Conservation (phyloP, 2,329 filamentous ascomycete genomes). For the Clonostachys sp. region DNA sequence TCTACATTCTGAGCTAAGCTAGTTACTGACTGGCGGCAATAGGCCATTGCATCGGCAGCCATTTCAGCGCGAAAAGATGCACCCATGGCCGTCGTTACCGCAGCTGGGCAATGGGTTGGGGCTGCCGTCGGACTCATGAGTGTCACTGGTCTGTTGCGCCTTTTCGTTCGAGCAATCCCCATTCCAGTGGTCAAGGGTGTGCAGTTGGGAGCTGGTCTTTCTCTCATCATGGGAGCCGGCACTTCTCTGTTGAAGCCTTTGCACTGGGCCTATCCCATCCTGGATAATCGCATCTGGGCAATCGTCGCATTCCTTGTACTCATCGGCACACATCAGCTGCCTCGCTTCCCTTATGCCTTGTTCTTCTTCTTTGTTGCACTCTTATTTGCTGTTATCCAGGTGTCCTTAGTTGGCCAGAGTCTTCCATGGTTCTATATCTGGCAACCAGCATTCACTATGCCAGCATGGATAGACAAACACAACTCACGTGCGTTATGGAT, state of each 20-base stretch:
- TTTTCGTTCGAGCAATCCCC: slow-evolving; percentile 71
- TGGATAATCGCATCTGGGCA: slow-evolving; percentile 78
- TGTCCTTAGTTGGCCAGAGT: slow-evolving; percentile 17
- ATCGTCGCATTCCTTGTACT: slow-evolving; percentile 69
- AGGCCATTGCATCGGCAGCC: slow-evolving; percentile 87
- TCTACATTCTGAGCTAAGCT: background rate
- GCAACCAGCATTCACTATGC: slow-evolving; percentile 45
- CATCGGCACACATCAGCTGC: slow-evolving; percentile 60
- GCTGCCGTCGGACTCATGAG: slow-evolving; percentile 71
- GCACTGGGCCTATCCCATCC: slow-evolving; percentile 61
- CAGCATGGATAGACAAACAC: slow-evolving; percentile 17
- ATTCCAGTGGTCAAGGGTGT: slow-evolving; percentile 91
- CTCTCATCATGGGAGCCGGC: slow-evolving; percentile 75
- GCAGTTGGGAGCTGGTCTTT: slow-evolving; percentile 86
- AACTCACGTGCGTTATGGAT: slow-evolving; percentile 35
- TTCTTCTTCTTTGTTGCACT: slow-evolving; percentile 66
- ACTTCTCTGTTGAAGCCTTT: slow-evolving; percentile 62
- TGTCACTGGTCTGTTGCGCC: slow-evolving; percentile 70
- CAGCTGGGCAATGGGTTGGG: slow-evolving; percentile 72
- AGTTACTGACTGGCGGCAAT: slow-evolving; percentile 2
- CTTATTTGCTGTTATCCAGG: slow-evolving; percentile 49
- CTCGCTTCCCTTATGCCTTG: slow-evolving; percentile 74
- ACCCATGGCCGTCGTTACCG: slow-evolving; percentile 59
- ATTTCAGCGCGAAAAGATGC: slow-evolving; percentile 60
- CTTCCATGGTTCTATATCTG: slow-evolving; percentile 55